A percentile compares a stretch with the other conserved stretches of the same genome.
Evolutionary conservation across 2,329 filamentous ascomycete species (phyloP).

Genomic region (Cordyceps militaris): DNA sequence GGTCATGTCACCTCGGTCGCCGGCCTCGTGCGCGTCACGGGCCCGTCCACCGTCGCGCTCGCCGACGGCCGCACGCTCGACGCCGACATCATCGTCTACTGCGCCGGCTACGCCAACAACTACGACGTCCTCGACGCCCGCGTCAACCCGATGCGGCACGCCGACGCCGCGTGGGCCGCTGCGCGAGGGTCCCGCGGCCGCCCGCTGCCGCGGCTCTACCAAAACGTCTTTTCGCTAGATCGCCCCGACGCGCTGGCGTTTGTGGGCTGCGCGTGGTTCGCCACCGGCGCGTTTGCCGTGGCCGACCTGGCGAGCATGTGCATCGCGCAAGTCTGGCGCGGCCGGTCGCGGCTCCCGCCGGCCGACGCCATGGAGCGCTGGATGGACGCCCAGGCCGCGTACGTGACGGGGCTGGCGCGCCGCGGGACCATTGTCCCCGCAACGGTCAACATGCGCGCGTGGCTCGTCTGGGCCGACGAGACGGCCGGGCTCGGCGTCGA

Average conservation of each 20-base stretch:
- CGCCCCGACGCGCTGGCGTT: constrained; percentile 38
- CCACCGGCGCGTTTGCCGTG: constrained; percentile 28
- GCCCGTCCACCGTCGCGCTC: constrained; percentile 20
- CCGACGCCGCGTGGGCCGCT: constrained; percentile 17
- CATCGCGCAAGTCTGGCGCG: constrained; percentile 39
- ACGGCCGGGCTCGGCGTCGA: constrained; percentile 34
- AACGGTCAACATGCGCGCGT: constrained; percentile 27
- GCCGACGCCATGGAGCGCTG: constrained; percentile 27
- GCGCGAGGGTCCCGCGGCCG: constrained; percentile 23
- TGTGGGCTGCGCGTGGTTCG: constrained; percentile 30
- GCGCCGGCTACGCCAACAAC: constrained; percentile 29
- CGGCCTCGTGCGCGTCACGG: constrained; percentile 21
- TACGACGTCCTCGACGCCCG: constrained; percentile 23
- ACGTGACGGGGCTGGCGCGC: constrained; percentile 24
- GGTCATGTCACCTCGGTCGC: constrained; percentile 28
- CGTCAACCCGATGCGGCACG: constrained; percentile 22
- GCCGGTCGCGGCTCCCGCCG: constrained; percentile 30
- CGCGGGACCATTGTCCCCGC: constrained; percentile 21
- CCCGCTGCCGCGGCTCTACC: constrained; percentile 31
- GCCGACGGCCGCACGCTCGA: constrained; percentile 22
- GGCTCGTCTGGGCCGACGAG: constrained; percentile 33
- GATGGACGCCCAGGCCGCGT: constrained; percentile 27
- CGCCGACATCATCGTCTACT: constrained; percentile 27
- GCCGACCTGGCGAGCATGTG: constrained; percentile 37
- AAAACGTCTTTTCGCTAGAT: constrained; percentile 37